Evolutionary conservation across 805 yeast genomes (phyloP).

Genomic region (Wickerhamiella parazyma): DNA sequence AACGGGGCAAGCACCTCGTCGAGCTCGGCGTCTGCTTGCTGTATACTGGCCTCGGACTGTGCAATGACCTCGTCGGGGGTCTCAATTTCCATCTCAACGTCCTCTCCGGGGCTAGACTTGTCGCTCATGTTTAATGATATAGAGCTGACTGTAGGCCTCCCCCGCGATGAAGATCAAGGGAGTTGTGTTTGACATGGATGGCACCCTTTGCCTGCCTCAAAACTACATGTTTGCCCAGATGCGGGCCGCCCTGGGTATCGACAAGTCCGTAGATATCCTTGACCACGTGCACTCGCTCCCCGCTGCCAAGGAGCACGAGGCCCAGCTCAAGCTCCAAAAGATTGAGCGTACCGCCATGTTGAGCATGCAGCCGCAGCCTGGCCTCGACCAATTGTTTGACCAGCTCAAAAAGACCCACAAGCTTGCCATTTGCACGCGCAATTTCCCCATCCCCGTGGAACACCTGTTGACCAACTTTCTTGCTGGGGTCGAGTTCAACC

Average conservation of each 20-base stretch:
- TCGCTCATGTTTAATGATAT: background rate
- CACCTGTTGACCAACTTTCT: slow-evolving; percentile 36
- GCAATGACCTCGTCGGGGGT: slow-evolving; percentile 5
- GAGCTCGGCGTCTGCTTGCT: slow-evolving; percentile 7
- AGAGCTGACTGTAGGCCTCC: background rate
- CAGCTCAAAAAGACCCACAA: slow-evolving; percentile 18
- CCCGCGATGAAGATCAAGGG: slow-evolving; percentile 30
- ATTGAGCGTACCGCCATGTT: slow-evolving; percentile 55
- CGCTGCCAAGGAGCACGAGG: slow-evolving; percentile 29
- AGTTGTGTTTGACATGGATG: slow-evolving; percentile 67
- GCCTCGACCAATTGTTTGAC: slow-evolving; percentile 33
- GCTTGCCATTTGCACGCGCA: slow-evolving; percentile 44
- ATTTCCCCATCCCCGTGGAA: slow-evolving; percentile 40
- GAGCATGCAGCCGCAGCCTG: slow-evolving; percentile 37
- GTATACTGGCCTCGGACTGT: background rate
- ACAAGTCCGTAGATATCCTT: slow-evolving; percentile 37
- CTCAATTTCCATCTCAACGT: slow-evolving; percentile 2
- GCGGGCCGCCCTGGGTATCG: slow-evolving; percentile 45
- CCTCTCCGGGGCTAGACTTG: background rate
- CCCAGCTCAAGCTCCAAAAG: slow-evolving; percentile 33
- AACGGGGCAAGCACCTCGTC: slow-evolving; percentile 17
- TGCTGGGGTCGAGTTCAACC: slow-evolving; percentile 32
- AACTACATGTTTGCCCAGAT: slow-evolving; percentile 32
- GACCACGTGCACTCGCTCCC: slow-evolving; percentile 35
- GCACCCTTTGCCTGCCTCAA: slow-evolving; percentile 58